Evolutionary conservation across 768 basidiomycete genomes (phyloP), one percentile per base, ranked within the genome.

Genomic region (Mrakia hoshinonis): DNA sequence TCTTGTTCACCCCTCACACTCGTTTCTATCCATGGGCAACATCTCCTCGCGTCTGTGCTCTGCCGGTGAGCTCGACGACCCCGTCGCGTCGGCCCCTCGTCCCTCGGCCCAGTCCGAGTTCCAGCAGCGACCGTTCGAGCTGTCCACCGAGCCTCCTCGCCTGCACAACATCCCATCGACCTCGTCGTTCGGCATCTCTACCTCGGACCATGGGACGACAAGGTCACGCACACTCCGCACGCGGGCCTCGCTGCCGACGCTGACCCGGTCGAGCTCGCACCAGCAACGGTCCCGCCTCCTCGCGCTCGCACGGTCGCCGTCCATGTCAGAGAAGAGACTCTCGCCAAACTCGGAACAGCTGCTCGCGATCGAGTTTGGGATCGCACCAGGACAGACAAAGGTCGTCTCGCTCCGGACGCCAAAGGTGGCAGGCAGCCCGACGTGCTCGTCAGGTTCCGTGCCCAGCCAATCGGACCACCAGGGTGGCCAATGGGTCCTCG

Each of bases 11-110:
- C n/a, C n/a, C n/a, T n/a, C n/a, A n/a, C n/a, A n/a, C n/a, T n/a
- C n/a, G n/a, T n/a, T n/a, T n/a, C n/a, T n/a, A n/a, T n/a, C n/a
- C 26, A 55, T 55, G 54, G 54, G 54, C 29, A 55, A 55, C 54
- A 26, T 13, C 13, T 18, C 29, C 1, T 55, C 54, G 5, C 5
- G 29, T 31, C 29, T 55, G 5, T 55, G 54, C 13, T 55, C n/a
- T n/a, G n/a, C n/a, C 54, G 29, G 20, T 34, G 26, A n/a, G 31
- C 20, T 55, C 54, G 29, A 24, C 54, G 15, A 24, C 54, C 34
- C 54, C 54, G 26, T 34, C 54, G 1, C 54, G 26, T 31, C 26
- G 18, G 12, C 54, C 54, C 54, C 54, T 55, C 54, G 26, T 31
- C 54, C 7, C 6, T 9, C 54, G 11, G 26, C 29, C 4, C 4